Conservation (phyloP, 225 moss, liverwort and hornwort species). For the Marchantia polymorpha region DNA sequence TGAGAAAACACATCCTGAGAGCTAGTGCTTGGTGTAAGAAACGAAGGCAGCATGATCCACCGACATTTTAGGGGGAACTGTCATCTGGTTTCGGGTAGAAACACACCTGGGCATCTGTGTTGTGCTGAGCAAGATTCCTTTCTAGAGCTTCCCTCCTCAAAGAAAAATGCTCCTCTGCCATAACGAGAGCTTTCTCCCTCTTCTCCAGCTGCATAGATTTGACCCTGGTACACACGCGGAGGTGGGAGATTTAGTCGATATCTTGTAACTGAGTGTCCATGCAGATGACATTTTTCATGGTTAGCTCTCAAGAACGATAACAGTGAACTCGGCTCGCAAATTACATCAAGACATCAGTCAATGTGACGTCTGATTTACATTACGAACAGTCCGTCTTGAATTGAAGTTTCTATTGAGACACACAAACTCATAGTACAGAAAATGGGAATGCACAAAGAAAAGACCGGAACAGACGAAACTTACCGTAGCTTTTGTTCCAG, state of each 20-base stretch:
- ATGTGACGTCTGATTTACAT: no score
- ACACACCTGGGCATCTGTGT: conserved; percentile 54
- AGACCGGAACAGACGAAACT: background rate
- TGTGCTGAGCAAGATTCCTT: conserved; percentile 47
- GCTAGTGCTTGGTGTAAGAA: no score
- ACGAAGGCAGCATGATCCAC: background rate
- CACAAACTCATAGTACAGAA: no score
- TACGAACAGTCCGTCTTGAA: no score
- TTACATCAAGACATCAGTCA: no score
- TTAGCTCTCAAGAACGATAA: no score
- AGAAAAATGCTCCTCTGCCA: conserved; percentile 48
- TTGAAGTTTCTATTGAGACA: no score
- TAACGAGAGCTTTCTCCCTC: conserved; percentile 51
- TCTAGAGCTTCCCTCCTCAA: conserved; percentile 51
- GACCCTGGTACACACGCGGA: conserved; percentile 30
- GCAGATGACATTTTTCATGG: no score
- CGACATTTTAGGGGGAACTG: background rate
- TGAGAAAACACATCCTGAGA: no score
- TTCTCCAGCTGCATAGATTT: conserved; percentile 62
- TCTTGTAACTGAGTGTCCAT: background rate
- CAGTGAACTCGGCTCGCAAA: no score
- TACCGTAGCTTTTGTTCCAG: conserved; percentile 60
- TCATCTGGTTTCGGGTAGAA: background rate
- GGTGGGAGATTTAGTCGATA: background rate
- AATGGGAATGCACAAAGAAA: no score